Evolutionary conservation across 345 rosid genomes (phyloP), one percentile per base, ranked within the genome.

Genomic region (Psidium guajava): DNA sequence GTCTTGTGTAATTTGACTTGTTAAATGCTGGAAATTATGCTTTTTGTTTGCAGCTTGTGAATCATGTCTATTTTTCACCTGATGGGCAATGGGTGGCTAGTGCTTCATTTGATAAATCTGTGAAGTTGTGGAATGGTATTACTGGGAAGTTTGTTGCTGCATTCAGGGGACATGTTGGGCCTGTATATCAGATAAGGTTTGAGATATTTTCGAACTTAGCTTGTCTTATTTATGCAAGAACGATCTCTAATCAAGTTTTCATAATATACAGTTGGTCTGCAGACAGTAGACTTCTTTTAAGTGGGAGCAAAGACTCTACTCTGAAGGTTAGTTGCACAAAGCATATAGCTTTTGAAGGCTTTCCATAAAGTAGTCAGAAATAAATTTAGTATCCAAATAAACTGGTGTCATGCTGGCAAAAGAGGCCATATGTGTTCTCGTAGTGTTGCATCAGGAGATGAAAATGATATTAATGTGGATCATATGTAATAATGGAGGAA

Each of bases 11-110:
- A 69, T 69, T 69, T 69, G 80, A 69, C 80, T 36, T 69, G 36
- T 18, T 69, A 69, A 69, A 69, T 36, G 77, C 1, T 22, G 47
- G 77, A 69, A 36, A 69, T 69, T 69, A 36, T 69, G 13, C 80
- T 36, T 69, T 81, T 89, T 86, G 75, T 42, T 87, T 87, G 86
- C 95, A 97, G 99, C 98, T 95, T 84, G 98, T 95, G 82, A 97
- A 95, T 89, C 98, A 97, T 87, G 98, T 95, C 6, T 95, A 91
- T 85, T 96, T 97, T 90, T 97, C 99, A 87, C 99, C 98, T 80
- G 96, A 97, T 89, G 98, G 99, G 84, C 95, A 92, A 87, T 97
- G 99, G 99, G 86, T 97, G 57, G 99, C 99, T 9, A 96, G 99
- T 88, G 99, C 99, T 13, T 97, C 99, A 11, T 97, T 97, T 82